These are phyloP conservation scores for Tylopilus plumbeoviolaceoides DNA, from an alignment of 768 basidiomycete genomes.

Conservation along the genomic window DNA sequence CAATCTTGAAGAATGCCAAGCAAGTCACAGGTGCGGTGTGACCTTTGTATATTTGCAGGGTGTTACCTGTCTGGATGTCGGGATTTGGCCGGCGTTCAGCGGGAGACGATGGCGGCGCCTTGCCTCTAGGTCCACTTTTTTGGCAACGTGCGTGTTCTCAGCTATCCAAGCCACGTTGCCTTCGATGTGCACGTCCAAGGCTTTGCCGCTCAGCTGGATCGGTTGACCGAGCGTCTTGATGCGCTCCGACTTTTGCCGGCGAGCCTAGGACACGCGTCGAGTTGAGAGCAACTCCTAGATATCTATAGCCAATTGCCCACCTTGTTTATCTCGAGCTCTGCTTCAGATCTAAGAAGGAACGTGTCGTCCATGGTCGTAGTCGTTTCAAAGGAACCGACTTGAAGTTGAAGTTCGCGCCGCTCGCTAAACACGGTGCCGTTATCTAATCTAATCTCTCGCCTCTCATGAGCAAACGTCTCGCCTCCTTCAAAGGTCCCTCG, in stretches of 20 bases:
- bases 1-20: conserved; percentile 60
- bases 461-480: conserved; percentile 53
- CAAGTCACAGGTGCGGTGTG: conserved; percentile 89
- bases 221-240: conserved; percentile 75
- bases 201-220: conserved; percentile 70
- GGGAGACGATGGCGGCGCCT: conserved; percentile 8
- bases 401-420: not conserved
- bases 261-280: conserved; percentile 42
- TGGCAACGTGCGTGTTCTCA: conserved; percentile 74
- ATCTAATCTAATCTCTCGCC: conserved; percentile 23
- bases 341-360: conserved; percentile 28
- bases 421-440: not conserved
- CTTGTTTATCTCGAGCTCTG: conserved; percentile 31
- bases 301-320: conserved; percentile 6
- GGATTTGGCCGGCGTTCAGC: conserved; percentile 8
- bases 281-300: not conserved
- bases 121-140: conserved; percentile 78
- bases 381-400: not conserved
- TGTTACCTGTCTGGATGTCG: conserved; percentile 68
- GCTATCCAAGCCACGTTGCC: conserved; percentile 79
- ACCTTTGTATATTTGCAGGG: conserved; percentile 69
- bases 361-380: conserved; percentile 24
- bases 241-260: conserved; percentile 66
- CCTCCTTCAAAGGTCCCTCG: conserved; percentile 79
- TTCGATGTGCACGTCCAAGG: conserved; percentile 63